A percentile compares a stretch with the other conserved stretches of the same genome.
Evolutionary conservation across 2,329 filamentous ascomycete species (phyloP).

Genomic region (Sordariomycetes sp.): DNA sequence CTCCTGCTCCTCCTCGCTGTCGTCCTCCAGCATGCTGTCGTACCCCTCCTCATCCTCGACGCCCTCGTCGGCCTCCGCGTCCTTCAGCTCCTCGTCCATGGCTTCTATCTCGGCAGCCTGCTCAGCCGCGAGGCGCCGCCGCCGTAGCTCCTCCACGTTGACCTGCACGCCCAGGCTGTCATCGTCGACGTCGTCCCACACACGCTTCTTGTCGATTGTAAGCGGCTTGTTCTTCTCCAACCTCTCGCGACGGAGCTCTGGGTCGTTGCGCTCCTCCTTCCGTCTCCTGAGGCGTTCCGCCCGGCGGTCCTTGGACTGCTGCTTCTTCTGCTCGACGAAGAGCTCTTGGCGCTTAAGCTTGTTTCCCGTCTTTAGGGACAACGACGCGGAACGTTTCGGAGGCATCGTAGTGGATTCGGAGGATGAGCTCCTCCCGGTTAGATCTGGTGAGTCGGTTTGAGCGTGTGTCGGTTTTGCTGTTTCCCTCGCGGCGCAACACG

Average conservation of each 20-base stretch:
- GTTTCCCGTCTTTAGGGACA: conserved; percentile 45
- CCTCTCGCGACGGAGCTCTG: conserved; percentile 58
- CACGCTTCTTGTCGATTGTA: conserved; percentile 77
- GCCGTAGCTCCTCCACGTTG: conserved; percentile 42
- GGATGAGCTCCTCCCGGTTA: neutral
- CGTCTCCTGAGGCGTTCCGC: conserved; percentile 67
- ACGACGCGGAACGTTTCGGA: conserved; percentile 12
- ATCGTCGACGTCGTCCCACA: conserved; percentile 59
- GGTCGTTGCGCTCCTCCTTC: conserved; percentile 76
- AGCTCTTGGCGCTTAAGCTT: conserved; percentile 69
- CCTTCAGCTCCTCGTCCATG: conserved; percentile 33
- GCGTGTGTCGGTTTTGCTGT: neutral
- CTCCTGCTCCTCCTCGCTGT: conserved; percentile 38
- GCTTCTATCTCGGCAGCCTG: conserved; percentile 28
- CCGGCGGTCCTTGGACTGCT: conserved; percentile 58
- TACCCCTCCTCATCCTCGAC: conserved; percentile 35
- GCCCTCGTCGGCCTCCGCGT: conserved; percentile 12
- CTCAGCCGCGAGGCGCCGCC: conserved; percentile 35
- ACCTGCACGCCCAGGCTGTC: conserved; percentile 42
- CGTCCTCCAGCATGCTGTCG: conserved; percentile 70
- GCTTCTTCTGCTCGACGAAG: conserved; percentile 69
- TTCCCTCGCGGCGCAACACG: neutral
- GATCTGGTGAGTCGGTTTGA: neutral
- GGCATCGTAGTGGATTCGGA: conserved; percentile 9
- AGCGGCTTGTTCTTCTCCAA: conserved; percentile 65